phyloP scores from a whole-genome alignment of 495 filamentous ascomycete species.

The Lepidopterella palustris region DNA sequence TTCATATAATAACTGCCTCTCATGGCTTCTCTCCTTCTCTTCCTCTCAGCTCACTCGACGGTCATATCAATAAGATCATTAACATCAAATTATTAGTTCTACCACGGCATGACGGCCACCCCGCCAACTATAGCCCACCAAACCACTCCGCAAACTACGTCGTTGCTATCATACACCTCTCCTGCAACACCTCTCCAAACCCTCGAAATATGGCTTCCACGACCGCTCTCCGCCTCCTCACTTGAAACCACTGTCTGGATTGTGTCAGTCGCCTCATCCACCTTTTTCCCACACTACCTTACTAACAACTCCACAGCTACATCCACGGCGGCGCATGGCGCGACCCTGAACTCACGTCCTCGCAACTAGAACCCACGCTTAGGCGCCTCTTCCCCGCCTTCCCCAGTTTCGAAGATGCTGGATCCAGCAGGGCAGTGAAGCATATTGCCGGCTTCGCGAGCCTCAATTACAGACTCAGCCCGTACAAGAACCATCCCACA shows the following conservation, averaged over 20 bases:
- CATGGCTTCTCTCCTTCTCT: no score
- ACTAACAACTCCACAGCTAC: slow-evolving; percentile 11
- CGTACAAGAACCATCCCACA: slow-evolving; percentile 16
- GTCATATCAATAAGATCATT: no score
- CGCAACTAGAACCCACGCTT: slow-evolving; percentile 12
- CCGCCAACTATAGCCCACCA: no score
- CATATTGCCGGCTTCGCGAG: slow-evolving; percentile 24
- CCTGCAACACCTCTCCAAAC: slow-evolving; percentile 15
- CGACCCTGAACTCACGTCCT: slow-evolving; percentile 19
- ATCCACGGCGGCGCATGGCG: slow-evolving; percentile 33
- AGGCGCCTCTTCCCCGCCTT: slow-evolving; percentile 8
- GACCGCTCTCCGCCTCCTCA: slow-evolving; percentile 7
- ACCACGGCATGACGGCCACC: no score
- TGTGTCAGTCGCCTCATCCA: slow-evolving; percentile 7
- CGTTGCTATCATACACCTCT: slow-evolving; percentile 21
- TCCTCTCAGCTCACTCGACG: no score
- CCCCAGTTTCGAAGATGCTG: background rate
- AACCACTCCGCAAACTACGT: no score
- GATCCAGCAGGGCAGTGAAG: no score
- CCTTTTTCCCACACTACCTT: background rate
- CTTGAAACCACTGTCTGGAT: slow-evolving; percentile 10
- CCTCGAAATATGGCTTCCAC: slow-evolving; percentile 22
- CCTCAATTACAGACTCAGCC: slow-evolving; percentile 29
- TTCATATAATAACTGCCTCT: no score
- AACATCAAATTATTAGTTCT: no score